Base-by-base conservation (phyloP, 495 filamentous ascomycete species). In the Talaromyces adpressus region DNA sequence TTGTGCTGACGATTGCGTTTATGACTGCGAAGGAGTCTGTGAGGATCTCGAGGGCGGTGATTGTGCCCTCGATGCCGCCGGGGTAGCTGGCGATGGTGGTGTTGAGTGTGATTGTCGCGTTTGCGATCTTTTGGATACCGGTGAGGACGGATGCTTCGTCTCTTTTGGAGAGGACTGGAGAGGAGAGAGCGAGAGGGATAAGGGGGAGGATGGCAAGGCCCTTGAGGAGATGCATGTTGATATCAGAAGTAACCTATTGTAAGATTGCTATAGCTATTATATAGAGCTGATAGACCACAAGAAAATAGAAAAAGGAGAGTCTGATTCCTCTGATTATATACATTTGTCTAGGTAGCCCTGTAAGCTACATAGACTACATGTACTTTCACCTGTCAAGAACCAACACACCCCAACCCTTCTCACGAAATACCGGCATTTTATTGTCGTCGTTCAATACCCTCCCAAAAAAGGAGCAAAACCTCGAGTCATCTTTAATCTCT, bases 21-120 rank as follows among this genome's bases (percentile, higher is more conserved):
- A 34, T 39, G n/a, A 59, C 29, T 2, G 57, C 29, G 25, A 59
- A 39, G 14, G 57, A 59, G n/a, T 63, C 62, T 6, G 62, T 54
- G 20, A 71, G 63, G 65, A 71, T 71, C 49, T 71, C 59, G 2
- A 71, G 59, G 1, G 69, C 69, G 0, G 52, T 63, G 20, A 64
- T 16, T 4, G 65, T 68, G 23, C 69, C 69, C 2, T 60, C 57
- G 30, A 69, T 20, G 4, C 69, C 69, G 57, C 69, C 69, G 2
- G 23, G 32, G 65, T 71, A 71, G 61, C 57, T 30, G 47, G 60
- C 68, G 2, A 71, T 67, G 34, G 66, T 71, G 20, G 18, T 39
- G 63, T 71, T 71, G 23, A 71, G 69, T 53, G 59, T 64, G 32
- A 56, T 61, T 59, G 68, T 59, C n/a, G 60, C 41, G 25, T 59